Evolutionary conservation across 768 basidiomycete species (phyloP), one percentile per base, ranked within the genome.

Genomic region (Podaxis sp.): DNA sequence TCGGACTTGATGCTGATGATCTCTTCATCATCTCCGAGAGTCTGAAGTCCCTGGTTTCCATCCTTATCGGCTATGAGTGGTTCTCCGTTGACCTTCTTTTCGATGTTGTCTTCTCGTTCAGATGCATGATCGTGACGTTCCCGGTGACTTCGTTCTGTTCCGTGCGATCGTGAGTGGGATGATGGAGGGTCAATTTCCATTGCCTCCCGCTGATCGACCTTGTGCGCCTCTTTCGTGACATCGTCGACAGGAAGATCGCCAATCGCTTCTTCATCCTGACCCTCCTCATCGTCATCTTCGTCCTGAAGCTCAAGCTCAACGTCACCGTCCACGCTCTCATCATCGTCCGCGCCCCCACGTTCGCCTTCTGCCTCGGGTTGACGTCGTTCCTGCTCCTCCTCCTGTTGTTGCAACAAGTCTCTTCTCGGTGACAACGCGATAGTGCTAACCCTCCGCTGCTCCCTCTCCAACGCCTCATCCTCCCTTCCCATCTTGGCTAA

Each of bases 381-480:
- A 13, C 1, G 27, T 27, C 4, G 25, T 11, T 19, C 33, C 25
- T 51, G 25, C 29, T 22, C 24, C 17, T 37, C 37, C 40, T 65
- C 67, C 33, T n/a, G 66, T 57, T 61, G 52, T 22, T 61, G 60
- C 12, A 36, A 46, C 12, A 17, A 27, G 33, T 55, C 52, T 53
- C 60, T 61, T 19, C 52, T 55, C 4, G 53, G 57, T 55, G 63
- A 67, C 55, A 64, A 47, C 41, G 59, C 58, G 63, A 73, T 37
- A 61, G 66, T 66, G 59, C 75, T 77, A 3, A 73, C 75, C 15
- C 77, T 74, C 41, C 68, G 65, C 59, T 69, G 63, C 65, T 77
- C 77, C 36, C 77, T 71, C 49, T 69, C 66, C 17, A 75, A 40
- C 2, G 77, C 77, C 64, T 79, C 78, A 15, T 73, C 68, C 55